phyloP scores from a whole-genome alignment of 2,329 filamentous ascomycete genomes.

The Fusarium subglutinans region DNA sequence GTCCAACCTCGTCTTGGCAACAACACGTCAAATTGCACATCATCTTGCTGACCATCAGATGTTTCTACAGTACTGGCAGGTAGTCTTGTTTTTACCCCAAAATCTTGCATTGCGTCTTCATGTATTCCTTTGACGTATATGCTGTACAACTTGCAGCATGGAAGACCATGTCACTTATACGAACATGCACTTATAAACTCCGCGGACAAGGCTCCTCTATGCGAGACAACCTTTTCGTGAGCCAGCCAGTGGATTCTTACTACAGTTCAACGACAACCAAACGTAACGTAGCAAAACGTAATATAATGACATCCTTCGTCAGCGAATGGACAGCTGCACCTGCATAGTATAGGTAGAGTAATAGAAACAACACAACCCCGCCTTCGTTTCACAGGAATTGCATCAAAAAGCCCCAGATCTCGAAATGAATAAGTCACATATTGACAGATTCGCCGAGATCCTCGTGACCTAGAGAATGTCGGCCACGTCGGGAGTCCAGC shows the following conservation, averaged over 20 bases:
- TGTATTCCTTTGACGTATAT: constrained; percentile 25
- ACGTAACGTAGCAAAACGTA: constrained; percentile 43
- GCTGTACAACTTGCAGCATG: background rate
- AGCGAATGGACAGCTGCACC: constrained; percentile 32
- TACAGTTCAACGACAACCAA: constrained; percentile 12
- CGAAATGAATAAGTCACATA: background rate
- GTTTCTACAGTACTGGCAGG: background rate
- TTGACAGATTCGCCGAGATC: constrained; percentile 25
- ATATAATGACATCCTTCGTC: constrained; percentile 20
- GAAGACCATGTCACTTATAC: constrained; percentile 5
- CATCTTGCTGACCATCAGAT: constrained; percentile 23
- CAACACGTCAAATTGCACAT: constrained; percentile 24
- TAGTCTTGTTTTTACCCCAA: background rate
- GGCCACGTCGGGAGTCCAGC: constrained; percentile 19
- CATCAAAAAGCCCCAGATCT: constrained; percentile 20
- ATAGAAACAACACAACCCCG: constrained; percentile 40
- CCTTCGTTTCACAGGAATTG: constrained; percentile 16
- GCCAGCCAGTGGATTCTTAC: background rate
- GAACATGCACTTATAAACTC: constrained; percentile 12
- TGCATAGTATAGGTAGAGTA: constrained; percentile 37
- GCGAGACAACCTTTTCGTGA: constrained; percentile 11
- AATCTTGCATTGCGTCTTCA: constrained; percentile 14
- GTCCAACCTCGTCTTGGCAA: constrained; percentile 9
- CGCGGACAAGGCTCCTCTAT: constrained; percentile 28
- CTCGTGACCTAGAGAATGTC: constrained; percentile 28